Base-by-base conservation (phyloP, 345 rosid genomes). In the Acer saccharum region DNA sequence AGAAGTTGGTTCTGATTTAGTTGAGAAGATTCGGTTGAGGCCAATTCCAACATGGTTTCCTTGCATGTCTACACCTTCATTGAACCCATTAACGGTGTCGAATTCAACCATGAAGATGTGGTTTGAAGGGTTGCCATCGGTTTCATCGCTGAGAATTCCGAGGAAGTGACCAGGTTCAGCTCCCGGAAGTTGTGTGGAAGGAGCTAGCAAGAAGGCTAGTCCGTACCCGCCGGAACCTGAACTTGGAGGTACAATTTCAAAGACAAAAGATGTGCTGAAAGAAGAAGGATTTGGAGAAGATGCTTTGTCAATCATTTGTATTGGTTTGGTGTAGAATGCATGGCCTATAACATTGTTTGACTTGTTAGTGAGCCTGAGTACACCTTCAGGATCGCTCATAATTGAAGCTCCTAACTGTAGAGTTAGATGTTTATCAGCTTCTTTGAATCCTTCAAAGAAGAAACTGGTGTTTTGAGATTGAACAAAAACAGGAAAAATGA, bases 21-120 rank as follows among this genome's bases (percentile, higher is more conserved):
- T 16, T 0, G 98, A 93, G 0, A 25, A 0, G 87, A 93, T 68
- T 61, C 73, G 78, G 54, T 95, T 92, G 76, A 87, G 74, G 74
- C 91, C 80, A 65, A 93, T 72, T 21, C 92, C 92, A 0, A 88
- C 84, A 76, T 86, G 84, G 54, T 83, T 90, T 32, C 87, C 89
- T 58, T 75, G 71, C 2, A 23, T 54, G 54, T 87, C 89, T 0
- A 0, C 1, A 10, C 1, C n/a, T 0, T 48, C 86, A 0, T 84
- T 79, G 75, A 77, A 68, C 6, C 92, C 88, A 63, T 78, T 88
- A 4, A 87, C 90, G 0, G 94, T 88, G 69, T 92, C 95, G 8
- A 94, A 89, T 50, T 90, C 92, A 10, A 94, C 87, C 0, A 89
- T 83, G 27, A 90, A 72, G 54, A 89, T 68, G 58, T 74, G 88